phyloP scores from a whole-genome alignment of 805 yeast genomes.

The Ogataea haglerorum region DNA sequence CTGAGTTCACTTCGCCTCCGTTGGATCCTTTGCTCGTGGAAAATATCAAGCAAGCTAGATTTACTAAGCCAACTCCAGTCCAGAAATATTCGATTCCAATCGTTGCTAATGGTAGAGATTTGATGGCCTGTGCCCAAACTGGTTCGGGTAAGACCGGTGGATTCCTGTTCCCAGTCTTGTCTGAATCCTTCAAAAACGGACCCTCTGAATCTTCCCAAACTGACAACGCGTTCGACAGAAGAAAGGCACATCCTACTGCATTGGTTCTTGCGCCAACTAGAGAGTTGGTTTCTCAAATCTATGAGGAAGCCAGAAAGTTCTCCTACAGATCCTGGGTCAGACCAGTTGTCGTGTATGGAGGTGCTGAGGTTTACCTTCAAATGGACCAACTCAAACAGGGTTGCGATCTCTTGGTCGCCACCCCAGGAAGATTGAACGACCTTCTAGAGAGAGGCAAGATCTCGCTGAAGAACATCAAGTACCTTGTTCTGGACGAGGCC shows the following conservation, averaged over 20 bases:
- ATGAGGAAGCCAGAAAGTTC: constrained; percentile 92
- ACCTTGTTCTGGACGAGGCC: constrained; percentile 96
- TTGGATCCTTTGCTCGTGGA: constrained; percentile 80
- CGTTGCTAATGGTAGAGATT: constrained; percentile 65
- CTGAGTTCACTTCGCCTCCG: constrained; percentile 87
- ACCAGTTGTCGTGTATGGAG: constrained; percentile 97
- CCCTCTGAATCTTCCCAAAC: constrained; percentile 60
- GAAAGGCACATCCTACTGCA: constrained; percentile 91
- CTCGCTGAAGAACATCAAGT: constrained; percentile 84
- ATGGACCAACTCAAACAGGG: constrained; percentile 87
- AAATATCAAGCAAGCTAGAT: constrained; percentile 84
- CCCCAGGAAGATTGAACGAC: constrained; percentile 98
- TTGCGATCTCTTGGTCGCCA: constrained; percentile 94
- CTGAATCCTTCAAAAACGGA: constrained; percentile 85
- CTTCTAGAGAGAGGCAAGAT: constrained; percentile 92
- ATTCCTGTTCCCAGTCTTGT: constrained; percentile 94
- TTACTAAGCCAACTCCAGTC: constrained; percentile 94
- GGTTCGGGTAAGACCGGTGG: constrained; percentile 99
- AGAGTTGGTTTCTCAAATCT: constrained; percentile 96
- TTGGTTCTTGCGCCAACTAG: constrained; percentile 98
- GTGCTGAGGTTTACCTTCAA: constrained; percentile 90
- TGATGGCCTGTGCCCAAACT: constrained; percentile 95
- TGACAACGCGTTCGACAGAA: constrained; percentile 49
- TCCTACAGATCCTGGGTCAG: constrained; percentile 98
- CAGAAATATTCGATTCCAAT: constrained; percentile 89